Percentiles rank a stretch among this genome's conserved stretches.
These are phyloP conservation scores for Millerozyma acaciae DNA, from an alignment of 805 yeast genomes.

Conservation along the genomic window DNA sequence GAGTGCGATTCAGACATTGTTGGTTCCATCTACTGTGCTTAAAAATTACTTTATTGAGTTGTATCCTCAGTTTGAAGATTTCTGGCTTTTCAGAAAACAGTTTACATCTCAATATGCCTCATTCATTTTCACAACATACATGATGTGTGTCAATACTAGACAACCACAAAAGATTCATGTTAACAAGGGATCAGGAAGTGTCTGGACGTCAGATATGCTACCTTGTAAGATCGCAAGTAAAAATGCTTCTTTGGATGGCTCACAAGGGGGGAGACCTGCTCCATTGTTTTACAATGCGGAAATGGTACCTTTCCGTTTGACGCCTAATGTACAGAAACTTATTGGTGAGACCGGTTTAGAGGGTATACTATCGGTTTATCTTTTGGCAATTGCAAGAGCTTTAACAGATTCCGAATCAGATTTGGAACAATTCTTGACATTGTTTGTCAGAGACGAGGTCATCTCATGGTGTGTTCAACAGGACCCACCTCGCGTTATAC, in stretches of 20 bases:
- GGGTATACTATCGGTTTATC: slow-evolving; percentile 81
- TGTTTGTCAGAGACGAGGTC: slow-evolving; percentile 94
- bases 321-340: slow-evolving; percentile 91
- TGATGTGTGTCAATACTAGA: slow-evolving; percentile 90
- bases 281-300: slow-evolving; percentile 91
- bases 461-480: slow-evolving; percentile 90
- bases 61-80: slow-evolving; percentile 81
- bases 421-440: slow-evolving; percentile 83
- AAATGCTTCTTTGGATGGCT: slow-evolving; percentile 45
- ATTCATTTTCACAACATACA: slow-evolving; percentile 84
- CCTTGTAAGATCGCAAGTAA: slow-evolving; percentile 76
- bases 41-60: slow-evolving; percentile 69
- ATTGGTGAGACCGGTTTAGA: slow-evolving; percentile 94
- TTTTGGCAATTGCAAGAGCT: slow-evolving; percentile 83
- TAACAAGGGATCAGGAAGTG: slow-evolving; percentile 76
- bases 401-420: slow-evolving; percentile 90
- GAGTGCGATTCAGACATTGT: slow-evolving; percentile 80
- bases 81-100: slow-evolving; percentile 95
- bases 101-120: slow-evolving; percentile 94
- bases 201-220: slow-evolving; percentile 93
- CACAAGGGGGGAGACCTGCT: slow-evolving; percentile 50
- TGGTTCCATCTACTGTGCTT: slow-evolving; percentile 82
- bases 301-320: slow-evolving; percentile 91
- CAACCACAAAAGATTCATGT: slow-evolving; percentile 92
- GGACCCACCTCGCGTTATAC: slow-evolving; percentile 66